A percentile compares a stretch with the other conserved stretches of the same genome.
Evolutionary conservation across 2,329 filamentous ascomycete genomes (phyloP).

Genomic region (Xylariaceae sp.): DNA sequence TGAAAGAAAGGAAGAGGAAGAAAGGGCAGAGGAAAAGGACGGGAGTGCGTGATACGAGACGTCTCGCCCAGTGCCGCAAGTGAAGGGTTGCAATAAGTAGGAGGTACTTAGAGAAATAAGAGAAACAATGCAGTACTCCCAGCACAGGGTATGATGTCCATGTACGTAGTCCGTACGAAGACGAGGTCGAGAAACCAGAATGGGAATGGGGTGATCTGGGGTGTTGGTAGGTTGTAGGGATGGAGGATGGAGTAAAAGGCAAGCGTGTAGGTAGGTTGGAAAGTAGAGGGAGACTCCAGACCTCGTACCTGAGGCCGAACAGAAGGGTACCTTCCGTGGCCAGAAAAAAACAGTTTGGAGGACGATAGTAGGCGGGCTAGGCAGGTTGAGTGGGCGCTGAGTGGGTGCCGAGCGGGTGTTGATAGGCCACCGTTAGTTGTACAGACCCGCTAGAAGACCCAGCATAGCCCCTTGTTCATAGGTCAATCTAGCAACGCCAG

Average conservation of each 20-base stretch:
- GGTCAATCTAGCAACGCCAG: not conserved
- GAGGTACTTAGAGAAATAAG: not conserved
- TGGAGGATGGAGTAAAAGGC: no score
- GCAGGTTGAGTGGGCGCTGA: no score
- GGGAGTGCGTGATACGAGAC: constrained; percentile 22
- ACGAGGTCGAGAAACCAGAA: constrained; percentile 17
- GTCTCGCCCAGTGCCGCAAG: constrained; percentile 16
- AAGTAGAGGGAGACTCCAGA: no score
- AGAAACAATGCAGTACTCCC: constrained; percentile 16
- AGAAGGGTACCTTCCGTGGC: not conserved
- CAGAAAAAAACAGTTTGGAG: not conserved
- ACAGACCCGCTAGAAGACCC: not conserved
- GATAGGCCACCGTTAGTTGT: not conserved
- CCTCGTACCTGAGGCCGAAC: no score
- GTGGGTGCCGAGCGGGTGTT: not conserved
- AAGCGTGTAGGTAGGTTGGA: no score
- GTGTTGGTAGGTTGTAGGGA: not conserved
- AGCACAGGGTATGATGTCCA: not conserved
- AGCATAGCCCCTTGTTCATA: not conserved
- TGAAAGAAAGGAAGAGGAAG: constrained; percentile 3
- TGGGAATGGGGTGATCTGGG: constrained; percentile 12
- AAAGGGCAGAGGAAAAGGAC: constrained; percentile 7
- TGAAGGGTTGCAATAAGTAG: constrained; percentile 1
- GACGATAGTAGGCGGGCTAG: not conserved
- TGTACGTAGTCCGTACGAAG: not conserved